Base-by-base conservation (phyloP, 1,284 basidiomycete genomes). In the Gymnopus androsaceus region DNA sequence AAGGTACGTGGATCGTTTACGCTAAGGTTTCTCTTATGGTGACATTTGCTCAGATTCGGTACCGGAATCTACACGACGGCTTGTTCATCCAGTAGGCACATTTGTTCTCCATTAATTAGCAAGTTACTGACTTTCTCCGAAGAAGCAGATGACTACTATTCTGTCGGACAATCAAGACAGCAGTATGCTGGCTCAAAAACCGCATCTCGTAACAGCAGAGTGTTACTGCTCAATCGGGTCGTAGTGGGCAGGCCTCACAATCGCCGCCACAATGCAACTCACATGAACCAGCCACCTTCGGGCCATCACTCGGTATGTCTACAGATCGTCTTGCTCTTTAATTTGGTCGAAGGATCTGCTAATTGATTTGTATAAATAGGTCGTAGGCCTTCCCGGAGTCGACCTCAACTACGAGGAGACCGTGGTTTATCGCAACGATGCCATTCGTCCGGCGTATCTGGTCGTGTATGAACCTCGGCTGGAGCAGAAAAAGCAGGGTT, bases 61-160 rank as follows among this genome's bases (percentile, higher is more conserved):
- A 73, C 70, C 14, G 84, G 84, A 3, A 83, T 86, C 41, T 86
- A 86, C 62, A 82, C 80, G 0, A 83, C 81, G 17, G 61, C 78
- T 1, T 83, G 82, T 63, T 84, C 84, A 11, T 85, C 84, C 5
- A 85, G 84, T 84, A 64, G 68, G 21, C 36, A 31, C 30, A 30
- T 58, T 38, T 55, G 36, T 55, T 59, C 47, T n/a, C 25, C 50
- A 21, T 38, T 4, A 9, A 19, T 11, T 4, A 38, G 25, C 3
- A 23, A 23, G 7, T 17, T 21, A 56, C 25, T 38, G 17, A 47
- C 33, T 27, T 3, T 28, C 58, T 59, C 42, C 49, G 49, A 19
- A 85, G 83, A 86, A 64, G 83, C 84, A 37, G 84, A 85, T 57
- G 83, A 84, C 62, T 86, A 86, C 61, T 66, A 23, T 71, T 21